Evolutionary conservation across 1,284 basidiomycete genomes (phyloP).

Genomic region (Lignosus rhinocerotis): DNA sequence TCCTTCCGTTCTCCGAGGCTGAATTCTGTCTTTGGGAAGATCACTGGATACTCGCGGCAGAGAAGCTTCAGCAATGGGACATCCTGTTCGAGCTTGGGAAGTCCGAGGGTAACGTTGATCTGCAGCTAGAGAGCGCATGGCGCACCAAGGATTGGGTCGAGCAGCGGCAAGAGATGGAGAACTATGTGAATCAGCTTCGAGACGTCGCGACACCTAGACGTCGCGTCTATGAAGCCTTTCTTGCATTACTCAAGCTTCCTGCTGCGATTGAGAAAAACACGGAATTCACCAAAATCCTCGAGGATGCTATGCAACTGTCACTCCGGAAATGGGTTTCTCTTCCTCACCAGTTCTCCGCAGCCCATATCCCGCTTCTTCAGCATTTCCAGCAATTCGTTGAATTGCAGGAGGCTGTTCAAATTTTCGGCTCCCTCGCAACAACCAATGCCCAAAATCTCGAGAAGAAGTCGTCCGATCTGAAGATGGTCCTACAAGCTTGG

Average conservation of each 20-base stretch:
- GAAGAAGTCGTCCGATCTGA: slow-evolving; percentile 92
- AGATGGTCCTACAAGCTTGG: slow-evolving; percentile 96
- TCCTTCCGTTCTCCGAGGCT: slow-evolving; percentile 90
- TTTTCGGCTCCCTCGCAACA: slow-evolving; percentile 87
- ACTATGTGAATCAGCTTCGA: slow-evolving; percentile 80
- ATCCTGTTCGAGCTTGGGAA: slow-evolving; percentile 91
- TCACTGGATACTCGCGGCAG: slow-evolving; percentile 96
- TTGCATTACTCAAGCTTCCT: slow-evolving; percentile 76
- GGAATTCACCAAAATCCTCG: slow-evolving; percentile 86
- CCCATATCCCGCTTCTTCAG: slow-evolving; percentile 93
- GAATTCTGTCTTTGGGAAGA: slow-evolving; percentile 99
- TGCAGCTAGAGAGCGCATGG: slow-evolving; percentile 96
- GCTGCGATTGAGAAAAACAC: slow-evolving; percentile 68
- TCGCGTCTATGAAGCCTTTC: slow-evolving; percentile 94
- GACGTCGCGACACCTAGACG: slow-evolving; percentile 92
- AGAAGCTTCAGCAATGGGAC: slow-evolving; percentile 99
- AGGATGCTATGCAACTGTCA: slow-evolving; percentile 96
- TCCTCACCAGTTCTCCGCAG: slow-evolving; percentile 83
- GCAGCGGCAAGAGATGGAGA: slow-evolving; percentile 80
- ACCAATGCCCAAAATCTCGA: slow-evolving; percentile 93
- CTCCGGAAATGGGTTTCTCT: slow-evolving; percentile 95
- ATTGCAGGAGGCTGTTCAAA: slow-evolving; percentile 93
- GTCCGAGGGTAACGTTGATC: slow-evolving; percentile 89
- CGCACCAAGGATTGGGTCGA: slow-evolving; percentile 90
- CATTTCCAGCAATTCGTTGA: slow-evolving; percentile 99